These are phyloP conservation scores for Coccomyxa subellipsoidea DNA, from an alignment of 163 green algal genomes.

Conservation along the genomic window DNA sequence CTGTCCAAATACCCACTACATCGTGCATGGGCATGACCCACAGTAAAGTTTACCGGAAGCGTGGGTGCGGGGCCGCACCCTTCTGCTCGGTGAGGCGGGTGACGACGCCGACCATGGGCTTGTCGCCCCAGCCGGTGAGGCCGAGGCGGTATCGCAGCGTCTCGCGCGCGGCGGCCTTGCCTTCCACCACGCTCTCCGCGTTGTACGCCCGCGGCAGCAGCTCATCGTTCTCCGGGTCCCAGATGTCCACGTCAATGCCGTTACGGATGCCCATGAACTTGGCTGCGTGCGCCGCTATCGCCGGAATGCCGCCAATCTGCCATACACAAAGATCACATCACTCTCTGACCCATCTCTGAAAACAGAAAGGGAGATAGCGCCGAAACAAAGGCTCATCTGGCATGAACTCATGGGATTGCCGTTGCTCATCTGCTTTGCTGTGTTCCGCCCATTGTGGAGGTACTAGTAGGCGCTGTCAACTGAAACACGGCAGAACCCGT, in stretches of 20 bases:
- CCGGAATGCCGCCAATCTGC: conserved; percentile 60
- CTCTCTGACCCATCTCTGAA: too few species aligned
- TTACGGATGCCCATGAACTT: conserved; percentile 97
- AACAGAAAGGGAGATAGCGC: too few species aligned
- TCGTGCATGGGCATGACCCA: too few species aligned
- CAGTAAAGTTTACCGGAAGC: too few species aligned
- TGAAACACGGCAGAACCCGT: too few species aligned
- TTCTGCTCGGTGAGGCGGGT: conserved; percentile 96
- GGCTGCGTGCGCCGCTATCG: conserved; percentile 62
- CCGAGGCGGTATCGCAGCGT: conserved; percentile 69
- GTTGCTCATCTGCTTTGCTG: too few species aligned
- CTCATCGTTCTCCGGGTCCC: conserved; percentile 80
- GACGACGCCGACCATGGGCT: conserved; percentile 82
- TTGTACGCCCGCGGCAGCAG: conserved; percentile 77
- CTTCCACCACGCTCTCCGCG: conserved; percentile 62
- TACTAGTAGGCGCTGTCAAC: too few species aligned
- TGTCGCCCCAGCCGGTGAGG: conserved; percentile 61
- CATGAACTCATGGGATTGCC: too few species aligned
- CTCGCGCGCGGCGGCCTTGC: conserved; percentile 75
- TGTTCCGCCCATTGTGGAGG: too few species aligned
- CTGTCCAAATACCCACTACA: too few species aligned
- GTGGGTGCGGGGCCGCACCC: conserved; percentile 30
- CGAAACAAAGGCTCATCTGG: too few species aligned
- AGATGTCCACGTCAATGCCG: conserved; percentile 94
- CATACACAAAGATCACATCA: neutral